Base-by-base conservation (phyloP, 495 filamentous ascomycete genomes). In the Talaromyces proteolyticus region DNA sequence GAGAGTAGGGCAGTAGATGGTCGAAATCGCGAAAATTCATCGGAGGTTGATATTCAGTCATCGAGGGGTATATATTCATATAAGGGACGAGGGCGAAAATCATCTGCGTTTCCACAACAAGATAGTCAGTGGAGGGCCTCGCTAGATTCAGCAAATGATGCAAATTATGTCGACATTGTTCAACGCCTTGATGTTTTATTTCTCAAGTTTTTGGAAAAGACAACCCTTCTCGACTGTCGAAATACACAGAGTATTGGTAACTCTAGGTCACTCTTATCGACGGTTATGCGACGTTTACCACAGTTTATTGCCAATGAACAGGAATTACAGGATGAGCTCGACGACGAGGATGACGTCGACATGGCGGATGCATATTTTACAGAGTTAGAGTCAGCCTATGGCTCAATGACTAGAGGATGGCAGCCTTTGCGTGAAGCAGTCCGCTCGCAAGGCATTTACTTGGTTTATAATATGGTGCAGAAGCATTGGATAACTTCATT, bases 301-400 rank as follows among this genome's bases (percentile, higher is more conserved):
- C 68, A 73, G 6, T 86, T 82, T 63, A 84, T 90, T 51, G 63
- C 68, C 3, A 67, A 72, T 16, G 79, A 87, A 47, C 81, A 88
- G 55, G 56, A 63, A 17, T 67, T 69, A 61, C 75, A 77, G 54
- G 57, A 58, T 34, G 52, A 63, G n/a, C 61, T 81, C 17, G 69
- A 79, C 19, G 71, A 82, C 40, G 59, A 68, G 46, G 51, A 55
- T 18, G 71, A 77, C 20, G 62, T 75, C 23, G 60, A 73, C 57
- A 72, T 75, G 70, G 72, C 65, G 25, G 60, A 68, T 60, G 69
- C 61, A 34, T 76, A 88, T 39, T 89, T 88, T 56, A 77, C 75
- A 25, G 82, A 89, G 46, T 59, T 91, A 24, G 86, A 90, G 55
- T 57, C 69, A 0, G 64, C 81, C 20, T 84, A 82, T 44, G 69